Evolutionary conservation across 345 rosid genomes (phyloP).

Genomic region (Salix dunnii): DNA sequence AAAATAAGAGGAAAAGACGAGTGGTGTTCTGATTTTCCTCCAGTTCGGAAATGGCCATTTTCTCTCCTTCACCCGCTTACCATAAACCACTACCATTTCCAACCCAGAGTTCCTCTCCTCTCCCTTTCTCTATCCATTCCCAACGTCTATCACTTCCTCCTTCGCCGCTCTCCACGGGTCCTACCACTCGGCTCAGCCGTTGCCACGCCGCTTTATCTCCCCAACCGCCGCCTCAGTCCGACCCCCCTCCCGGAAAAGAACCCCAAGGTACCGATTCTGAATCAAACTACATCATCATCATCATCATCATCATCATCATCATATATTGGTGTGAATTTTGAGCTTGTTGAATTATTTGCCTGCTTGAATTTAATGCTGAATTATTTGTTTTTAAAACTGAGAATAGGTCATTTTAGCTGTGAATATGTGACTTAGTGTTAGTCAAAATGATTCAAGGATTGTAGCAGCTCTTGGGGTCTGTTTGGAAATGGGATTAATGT

Average conservation of each 20-base stretch:
- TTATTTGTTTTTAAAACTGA: no score
- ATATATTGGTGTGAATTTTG: no score
- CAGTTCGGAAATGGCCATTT: constrained; percentile 15
- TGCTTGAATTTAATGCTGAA: neutral
- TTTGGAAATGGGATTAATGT: no score
- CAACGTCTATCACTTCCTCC: constrained; percentile 15
- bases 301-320: no score
- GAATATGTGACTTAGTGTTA: no score
- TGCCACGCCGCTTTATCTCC: constrained; percentile 39
- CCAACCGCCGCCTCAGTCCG: constrained; percentile 36
- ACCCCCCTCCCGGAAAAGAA: constrained; percentile 43
- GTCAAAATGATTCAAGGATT: no score
- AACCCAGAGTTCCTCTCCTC: neutral
- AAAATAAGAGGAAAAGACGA: no score
- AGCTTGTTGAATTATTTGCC: no score
- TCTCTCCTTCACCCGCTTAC: constrained; percentile 3
- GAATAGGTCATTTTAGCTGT: no score
- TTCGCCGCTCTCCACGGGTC: constrained; percentile 10
- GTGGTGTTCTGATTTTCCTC: no score
- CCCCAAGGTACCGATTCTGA: constrained; percentile 36
- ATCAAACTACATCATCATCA: neutral
- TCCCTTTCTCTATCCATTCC: constrained; percentile 6
- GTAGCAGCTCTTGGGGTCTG: no score
- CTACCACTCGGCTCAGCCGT: constrained; percentile 10
- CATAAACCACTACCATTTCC: neutral